These are phyloP conservation scores for Thelonectria rubi DNA, from an alignment of 2,329 filamentous ascomycete genomes.

Conservation along the genomic window DNA sequence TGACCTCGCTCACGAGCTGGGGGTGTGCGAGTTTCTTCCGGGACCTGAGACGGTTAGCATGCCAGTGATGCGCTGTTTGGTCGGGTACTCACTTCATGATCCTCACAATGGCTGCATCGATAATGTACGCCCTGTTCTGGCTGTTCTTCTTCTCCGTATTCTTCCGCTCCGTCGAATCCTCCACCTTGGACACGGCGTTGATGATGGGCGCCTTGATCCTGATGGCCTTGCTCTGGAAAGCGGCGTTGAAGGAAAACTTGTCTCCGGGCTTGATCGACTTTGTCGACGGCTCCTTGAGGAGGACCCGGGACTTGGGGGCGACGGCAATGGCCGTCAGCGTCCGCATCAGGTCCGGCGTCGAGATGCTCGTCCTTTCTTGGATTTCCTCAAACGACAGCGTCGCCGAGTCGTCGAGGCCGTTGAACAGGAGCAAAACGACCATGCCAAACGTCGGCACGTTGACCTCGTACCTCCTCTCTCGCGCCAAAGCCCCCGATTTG, in stretches of 20 bases:
- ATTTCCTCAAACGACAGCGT: slow-evolving; percentile 77
- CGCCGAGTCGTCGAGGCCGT: slow-evolving; percentile 69
- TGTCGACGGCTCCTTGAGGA: slow-evolving; percentile 81
- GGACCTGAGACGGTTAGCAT: slow-evolving; percentile 60
- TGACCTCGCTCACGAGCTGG: slow-evolving; percentile 75
- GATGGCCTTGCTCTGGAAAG: slow-evolving; percentile 82
- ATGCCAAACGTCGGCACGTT: slow-evolving; percentile 94
- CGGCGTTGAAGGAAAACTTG: slow-evolving; percentile 81
- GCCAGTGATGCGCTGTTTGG: not conserved
- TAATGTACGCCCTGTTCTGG: slow-evolving; percentile 73
- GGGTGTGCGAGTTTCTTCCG: slow-evolving; percentile 77
- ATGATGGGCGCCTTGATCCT: slow-evolving; percentile 92
- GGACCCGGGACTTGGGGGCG: slow-evolving; percentile 81
- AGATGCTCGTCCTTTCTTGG: slow-evolving; percentile 82
- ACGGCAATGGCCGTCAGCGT: slow-evolving; percentile 85
- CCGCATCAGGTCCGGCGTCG: slow-evolving; percentile 75
- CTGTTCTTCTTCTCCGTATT: slow-evolving; percentile 81
- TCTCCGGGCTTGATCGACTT: slow-evolving; percentile 82
- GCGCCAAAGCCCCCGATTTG: slow-evolving; percentile 69
- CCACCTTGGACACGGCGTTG: slow-evolving; percentile 82
- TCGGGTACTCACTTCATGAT: slow-evolving; percentile 79
- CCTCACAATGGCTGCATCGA: slow-evolving; percentile 80
- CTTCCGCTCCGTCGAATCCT: slow-evolving; percentile 74
- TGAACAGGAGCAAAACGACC: slow-evolving; percentile 90
- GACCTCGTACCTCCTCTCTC: slow-evolving; percentile 83